phyloP scores from a whole-genome alignment of 2,329 filamentous ascomycete species.

The Kalaharituber pfeilii region DNA sequence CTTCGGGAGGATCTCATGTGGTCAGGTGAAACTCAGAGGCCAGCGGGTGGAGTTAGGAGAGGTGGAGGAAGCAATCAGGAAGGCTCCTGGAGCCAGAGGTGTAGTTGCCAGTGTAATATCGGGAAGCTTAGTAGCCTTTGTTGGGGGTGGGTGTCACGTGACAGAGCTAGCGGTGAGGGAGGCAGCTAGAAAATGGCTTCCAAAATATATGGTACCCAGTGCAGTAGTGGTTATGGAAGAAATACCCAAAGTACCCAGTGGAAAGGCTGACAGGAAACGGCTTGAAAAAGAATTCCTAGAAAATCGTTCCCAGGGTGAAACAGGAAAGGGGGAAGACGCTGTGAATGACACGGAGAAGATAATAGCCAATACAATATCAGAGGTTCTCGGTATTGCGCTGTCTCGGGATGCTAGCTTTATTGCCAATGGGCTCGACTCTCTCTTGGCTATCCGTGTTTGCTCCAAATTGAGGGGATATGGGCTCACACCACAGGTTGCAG shows the following conservation, averaged over 20 bases:
- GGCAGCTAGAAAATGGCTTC: constrained; percentile 48
- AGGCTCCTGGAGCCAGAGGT: constrained; percentile 43
- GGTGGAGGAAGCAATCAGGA: constrained; percentile 51
- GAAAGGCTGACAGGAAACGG: constrained; percentile 58
- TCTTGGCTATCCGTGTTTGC: constrained; percentile 45
- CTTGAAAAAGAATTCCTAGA: constrained; percentile 41
- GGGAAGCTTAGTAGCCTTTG: constrained; percentile 58
- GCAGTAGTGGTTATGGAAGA: constrained; percentile 47
- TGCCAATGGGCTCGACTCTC: constrained; percentile 47
- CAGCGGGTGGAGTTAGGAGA: constrained; percentile 70
- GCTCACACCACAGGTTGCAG: constrained; percentile 38
- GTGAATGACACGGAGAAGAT: constrained; percentile 22
- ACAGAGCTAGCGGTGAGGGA: constrained; percentile 29
- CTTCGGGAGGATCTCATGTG: constrained; percentile 58
- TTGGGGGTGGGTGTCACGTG: constrained; percentile 32
- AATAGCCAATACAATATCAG: constrained; percentile 30
- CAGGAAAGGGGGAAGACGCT: constrained; percentile 2
- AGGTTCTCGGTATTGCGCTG: constrained; percentile 29
- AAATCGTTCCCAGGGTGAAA: constrained; percentile 5
- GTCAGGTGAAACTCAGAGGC: constrained; percentile 73
- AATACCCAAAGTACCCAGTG: constrained; percentile 63
- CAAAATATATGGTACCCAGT: constrained; percentile 64
- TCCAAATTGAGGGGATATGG: constrained; percentile 44
- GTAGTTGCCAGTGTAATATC: constrained; percentile 50
- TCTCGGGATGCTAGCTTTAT: constrained; percentile 31